Evolutionary conservation across 1,139 yeast species (phyloP), one percentile per base, ranked within the genome.

Genomic region (Saccharomyces uvarum): DNA sequence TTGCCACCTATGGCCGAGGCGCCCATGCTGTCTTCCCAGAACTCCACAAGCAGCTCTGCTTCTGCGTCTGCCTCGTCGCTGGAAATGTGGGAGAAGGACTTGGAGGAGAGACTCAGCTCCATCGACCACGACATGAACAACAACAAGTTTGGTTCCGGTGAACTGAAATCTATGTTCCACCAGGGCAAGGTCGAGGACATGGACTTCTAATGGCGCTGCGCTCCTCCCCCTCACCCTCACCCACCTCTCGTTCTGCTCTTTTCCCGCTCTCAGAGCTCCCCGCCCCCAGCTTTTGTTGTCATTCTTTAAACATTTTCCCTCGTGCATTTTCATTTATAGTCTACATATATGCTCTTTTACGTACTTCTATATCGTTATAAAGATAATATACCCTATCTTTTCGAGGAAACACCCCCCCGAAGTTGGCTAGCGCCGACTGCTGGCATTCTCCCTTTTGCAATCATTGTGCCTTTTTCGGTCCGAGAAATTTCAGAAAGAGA

Each of bases 31-130:
- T 62, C 66, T 24, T 64, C 63, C 54, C 62, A 64, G 47, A 64
- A 67, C 46, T 63, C 68, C 5, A 65, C 61, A 6, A 58, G 69
- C n/a, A 60, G 64, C 33, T 58, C 62, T 14, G 31, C 29, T 2
- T 53, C 62, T 5, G 44, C 44, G 8, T 63, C 62, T 53, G 76
- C 70, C 55, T 78, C 76, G 59, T 71, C 73, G 62, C 73, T 81
- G 51, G 76, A 75, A 56, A 79, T 77, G 63, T 81, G 84, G 80
- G 82, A 78, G 54, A 71, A 69, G 51, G 72, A 66, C 54, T 65
- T 72, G 51, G 77, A 75, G 62, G 73, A 70, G 62, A 61, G 79
- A 70, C 60, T 77, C 60, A 68, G 69, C 66, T 61, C 69, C 68
- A 68, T 72, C 63, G 61, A 68, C 70, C 60, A 67, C 62, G 56